These are phyloP conservation scores for Comarum palustre DNA, from an alignment of 306 rosid genomes.

Conservation along the genomic window DNA sequence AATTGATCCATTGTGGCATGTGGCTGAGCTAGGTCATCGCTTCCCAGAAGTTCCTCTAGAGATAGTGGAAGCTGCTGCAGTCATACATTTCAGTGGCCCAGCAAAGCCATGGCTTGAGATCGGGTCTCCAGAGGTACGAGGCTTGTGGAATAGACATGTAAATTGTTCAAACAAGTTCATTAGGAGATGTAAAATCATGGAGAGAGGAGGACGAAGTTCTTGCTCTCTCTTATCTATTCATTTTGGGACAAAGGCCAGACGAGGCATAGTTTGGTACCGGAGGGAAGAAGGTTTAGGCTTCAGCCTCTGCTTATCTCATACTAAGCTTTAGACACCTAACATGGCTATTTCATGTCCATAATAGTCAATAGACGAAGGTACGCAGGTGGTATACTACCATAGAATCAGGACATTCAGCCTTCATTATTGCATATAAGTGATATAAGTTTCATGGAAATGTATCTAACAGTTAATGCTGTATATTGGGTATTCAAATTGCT, in stretches of 20 bases:
- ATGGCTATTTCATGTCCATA: slow-evolving; percentile 44
- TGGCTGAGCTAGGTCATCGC: slow-evolving; percentile 58
- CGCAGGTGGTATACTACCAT: slow-evolving; percentile 30
- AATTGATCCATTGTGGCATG: slow-evolving; percentile 61
- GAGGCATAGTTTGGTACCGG: slow-evolving; percentile 40
- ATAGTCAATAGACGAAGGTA: slow-evolving; percentile 51
- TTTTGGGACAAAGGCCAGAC: slow-evolving; percentile 36
- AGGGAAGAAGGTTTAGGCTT: slow-evolving; percentile 96
- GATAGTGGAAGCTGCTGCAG: slow-evolving; percentile 54
- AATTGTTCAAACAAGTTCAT: slow-evolving; percentile 65
- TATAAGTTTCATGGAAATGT: slow-evolving; percentile 17
- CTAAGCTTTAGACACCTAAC: slow-evolving; percentile 29
- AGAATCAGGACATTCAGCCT: slow-evolving; percentile 38
- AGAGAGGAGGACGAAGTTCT: slow-evolving; percentile 50
- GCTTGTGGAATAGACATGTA: slow-evolving; percentile 70
- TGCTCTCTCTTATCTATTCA: slow-evolving; percentile 36
- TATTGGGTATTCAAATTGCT: slow-evolving; percentile 24
- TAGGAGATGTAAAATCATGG: slow-evolving; percentile 65
- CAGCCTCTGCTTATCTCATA: slow-evolving; percentile 72
- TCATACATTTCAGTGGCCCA: slow-evolving; percentile 86
- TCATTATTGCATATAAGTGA: slow-evolving; percentile 27
- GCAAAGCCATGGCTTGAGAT: slow-evolving; percentile 98
- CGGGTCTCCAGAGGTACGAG: slow-evolving; percentile 66
- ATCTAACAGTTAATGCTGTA: slow-evolving; percentile 35
- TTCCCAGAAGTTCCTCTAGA: slow-evolving; percentile 33